Conservation (phyloP, 2,329 filamentous ascomycete genomes). For the Neonectria ditissima region DNA sequence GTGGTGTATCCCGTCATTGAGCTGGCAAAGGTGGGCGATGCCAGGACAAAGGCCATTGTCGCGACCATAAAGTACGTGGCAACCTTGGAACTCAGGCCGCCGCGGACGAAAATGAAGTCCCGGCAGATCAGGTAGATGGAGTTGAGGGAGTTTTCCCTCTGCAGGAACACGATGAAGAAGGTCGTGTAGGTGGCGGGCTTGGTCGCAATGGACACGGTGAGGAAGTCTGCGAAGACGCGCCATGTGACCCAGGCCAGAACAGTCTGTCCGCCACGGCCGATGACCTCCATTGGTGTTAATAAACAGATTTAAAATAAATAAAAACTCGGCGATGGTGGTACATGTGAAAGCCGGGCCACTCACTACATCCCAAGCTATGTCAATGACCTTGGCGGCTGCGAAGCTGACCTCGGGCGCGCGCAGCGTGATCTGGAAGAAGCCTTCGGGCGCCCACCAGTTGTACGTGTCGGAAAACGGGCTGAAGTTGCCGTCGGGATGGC, state of each 20-base stretch:
- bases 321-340: too few relatives aligned
- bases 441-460: slow-evolving; percentile 13
- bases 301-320: too few relatives aligned
- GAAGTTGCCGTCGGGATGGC: slow-evolving; percentile 6
- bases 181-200: slow-evolving; percentile 12
- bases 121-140: background rate
- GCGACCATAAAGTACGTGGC: slow-evolving; percentile 1
- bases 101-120: slow-evolving; percentile 5
- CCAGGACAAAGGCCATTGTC: background rate
- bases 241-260: slow-evolving; percentile 7
- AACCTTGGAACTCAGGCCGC: slow-evolving; percentile 6
- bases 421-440: slow-evolving; percentile 24
- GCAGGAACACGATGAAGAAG: slow-evolving; percentile 14
- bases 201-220: slow-evolving; percentile 7
- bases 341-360: background rate
- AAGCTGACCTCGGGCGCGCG: slow-evolving; percentile 1
- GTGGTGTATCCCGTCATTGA: slow-evolving; percentile 32
- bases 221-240: slow-evolving; percentile 20
- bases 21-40: slow-evolving; percentile 9
- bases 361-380: slow-evolving; percentile 28
- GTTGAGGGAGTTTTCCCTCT: background rate
- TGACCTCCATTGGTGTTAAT: background rate
- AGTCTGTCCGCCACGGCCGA: slow-evolving; percentile 21
- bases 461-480: background rate
- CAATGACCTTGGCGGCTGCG: slow-evolving; percentile 11